phyloP scores from a whole-genome alignment of 805 yeast genomes.

The Monosporozyma unispora region DNA sequence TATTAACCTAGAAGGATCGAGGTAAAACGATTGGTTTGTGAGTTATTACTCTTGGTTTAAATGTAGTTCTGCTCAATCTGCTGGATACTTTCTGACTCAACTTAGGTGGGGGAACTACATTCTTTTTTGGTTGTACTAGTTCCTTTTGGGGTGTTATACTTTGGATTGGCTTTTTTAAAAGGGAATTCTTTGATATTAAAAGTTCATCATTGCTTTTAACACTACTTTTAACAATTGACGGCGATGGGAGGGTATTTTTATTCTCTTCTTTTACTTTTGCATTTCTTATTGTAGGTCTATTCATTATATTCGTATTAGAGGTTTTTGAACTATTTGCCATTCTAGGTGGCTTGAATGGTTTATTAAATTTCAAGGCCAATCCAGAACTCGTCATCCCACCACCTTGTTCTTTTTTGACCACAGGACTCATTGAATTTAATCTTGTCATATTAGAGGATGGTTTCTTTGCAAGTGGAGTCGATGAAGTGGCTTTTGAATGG shows the following conservation, averaged over 20 bases:
- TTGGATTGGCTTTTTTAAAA: background rate
- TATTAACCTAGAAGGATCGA: background rate
- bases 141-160: background rate
- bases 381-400: slow-evolving; percentile 1
- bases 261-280: background rate
- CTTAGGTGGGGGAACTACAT: no score
- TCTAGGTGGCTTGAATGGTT: slow-evolving; percentile 26
- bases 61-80: background rate
- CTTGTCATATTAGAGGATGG: background rate
- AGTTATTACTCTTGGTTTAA: background rate
- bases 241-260: background rate
- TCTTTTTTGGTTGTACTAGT: no score
- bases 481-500: background rate
- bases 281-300: slow-evolving; percentile 10
- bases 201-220: background rate
- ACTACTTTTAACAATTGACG: background rate
- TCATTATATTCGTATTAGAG: background rate
- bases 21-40: background rate
- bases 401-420: background rate
- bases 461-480: background rate
- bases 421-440: background rate
- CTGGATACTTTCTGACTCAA: no score
- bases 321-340: slow-evolving; percentile 1
- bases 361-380: slow-evolving; percentile 22
- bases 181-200: background rate